phyloP scores from a whole-genome alignment of 176 grass and related monocot species.

The Avena eriantha region DNA sequence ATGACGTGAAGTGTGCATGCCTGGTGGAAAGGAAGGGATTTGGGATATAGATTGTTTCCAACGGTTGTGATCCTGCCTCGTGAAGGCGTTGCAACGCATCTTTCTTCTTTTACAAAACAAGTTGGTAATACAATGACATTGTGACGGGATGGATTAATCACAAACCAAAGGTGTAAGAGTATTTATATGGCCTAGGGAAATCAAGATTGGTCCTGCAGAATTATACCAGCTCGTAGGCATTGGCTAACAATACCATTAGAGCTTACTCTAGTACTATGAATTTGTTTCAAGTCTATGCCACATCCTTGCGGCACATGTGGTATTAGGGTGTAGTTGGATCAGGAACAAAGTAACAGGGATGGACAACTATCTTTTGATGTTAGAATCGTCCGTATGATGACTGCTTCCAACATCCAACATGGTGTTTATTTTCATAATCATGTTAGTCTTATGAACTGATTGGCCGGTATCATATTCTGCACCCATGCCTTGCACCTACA shows the following conservation, averaged over 20 bases:
- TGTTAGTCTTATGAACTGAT: background rate
- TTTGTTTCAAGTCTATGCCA: background rate
- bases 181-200: slow-evolving; percentile 8
- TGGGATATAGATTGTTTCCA: background rate
- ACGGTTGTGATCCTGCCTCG: background rate
- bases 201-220: background rate
- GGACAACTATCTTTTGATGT: background rate
- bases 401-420: background rate
- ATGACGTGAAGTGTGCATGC: background rate
- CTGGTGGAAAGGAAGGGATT: background rate
- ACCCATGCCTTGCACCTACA: background rate
- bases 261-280: background rate
- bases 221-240: background rate
- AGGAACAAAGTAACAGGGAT: background rate
- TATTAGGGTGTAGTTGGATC: background rate
- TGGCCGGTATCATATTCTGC: background rate
- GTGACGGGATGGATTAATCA: background rate
- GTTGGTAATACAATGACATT: background rate
- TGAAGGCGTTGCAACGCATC: background rate
- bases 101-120: background rate
- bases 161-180: background rate
- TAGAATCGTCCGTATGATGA: background rate
- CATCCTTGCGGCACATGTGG: background rate
- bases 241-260: background rate
- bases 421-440: background rate